phyloP scores from a whole-genome alignment of 2,329 filamentous ascomycete species.

The Aspergillus arachidicola region DNA sequence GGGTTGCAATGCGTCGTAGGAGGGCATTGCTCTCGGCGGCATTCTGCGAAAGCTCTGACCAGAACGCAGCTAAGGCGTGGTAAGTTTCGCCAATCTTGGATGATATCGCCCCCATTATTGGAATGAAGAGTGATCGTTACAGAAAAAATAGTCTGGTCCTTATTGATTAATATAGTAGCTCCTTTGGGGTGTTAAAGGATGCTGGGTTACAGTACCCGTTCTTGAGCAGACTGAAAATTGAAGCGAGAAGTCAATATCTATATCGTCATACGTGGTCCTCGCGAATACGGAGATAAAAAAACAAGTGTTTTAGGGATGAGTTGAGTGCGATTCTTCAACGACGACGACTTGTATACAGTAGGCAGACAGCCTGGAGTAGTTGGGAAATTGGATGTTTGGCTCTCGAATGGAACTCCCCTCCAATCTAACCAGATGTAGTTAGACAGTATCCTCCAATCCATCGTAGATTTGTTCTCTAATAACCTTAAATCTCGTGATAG shows the following conservation, averaged over 20 bases:
- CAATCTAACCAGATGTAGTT: background rate
- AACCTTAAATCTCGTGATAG: background rate
- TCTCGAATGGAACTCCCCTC: background rate
- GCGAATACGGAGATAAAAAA: no score
- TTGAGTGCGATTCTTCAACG: no score
- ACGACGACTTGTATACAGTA: background rate
- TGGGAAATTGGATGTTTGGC: background rate
- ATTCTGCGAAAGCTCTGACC: conserved; percentile 1
- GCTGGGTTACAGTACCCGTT: background rate
- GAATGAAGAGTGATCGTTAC: background rate
- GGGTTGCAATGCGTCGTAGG: conserved; percentile 9
- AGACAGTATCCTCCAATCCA: background rate
- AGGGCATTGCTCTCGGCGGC: conserved; percentile 9
- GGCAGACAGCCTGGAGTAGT: background rate
- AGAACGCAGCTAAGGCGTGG: background rate
- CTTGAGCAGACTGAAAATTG: background rate
- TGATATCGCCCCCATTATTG: conserved; percentile 5
- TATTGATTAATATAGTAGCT: background rate
- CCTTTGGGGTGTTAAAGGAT: background rate
- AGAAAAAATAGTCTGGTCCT: background rate
- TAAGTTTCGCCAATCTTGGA: conserved; percentile 5
- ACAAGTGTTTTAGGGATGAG: no score
- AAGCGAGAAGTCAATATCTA: background rate
- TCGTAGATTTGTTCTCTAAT: no score
- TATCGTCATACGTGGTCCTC: no score